Conservation (phyloP, 169 alveolate species). For the Plasmodium chabaudi region DNA sequence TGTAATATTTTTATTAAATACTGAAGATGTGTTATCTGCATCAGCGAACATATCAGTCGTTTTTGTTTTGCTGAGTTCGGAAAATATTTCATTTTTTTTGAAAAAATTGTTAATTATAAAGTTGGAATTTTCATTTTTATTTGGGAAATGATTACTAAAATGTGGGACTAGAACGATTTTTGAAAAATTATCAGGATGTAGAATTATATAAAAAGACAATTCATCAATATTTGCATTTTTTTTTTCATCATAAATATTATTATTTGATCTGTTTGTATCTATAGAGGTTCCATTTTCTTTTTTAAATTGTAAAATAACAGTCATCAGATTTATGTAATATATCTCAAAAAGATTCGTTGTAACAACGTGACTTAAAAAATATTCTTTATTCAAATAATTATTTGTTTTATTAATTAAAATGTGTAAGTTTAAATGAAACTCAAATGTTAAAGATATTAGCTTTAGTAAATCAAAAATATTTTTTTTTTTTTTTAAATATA, state of each 20-base stretch:
- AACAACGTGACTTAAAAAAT: conserved; percentile 33
- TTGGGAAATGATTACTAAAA: background rate
- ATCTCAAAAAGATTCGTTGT: conserved; percentile 1
- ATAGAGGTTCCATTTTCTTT: conserved; percentile 1
- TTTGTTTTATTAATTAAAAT: conserved; percentile 45
- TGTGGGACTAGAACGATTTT: conserved; percentile 51
- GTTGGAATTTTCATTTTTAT: background rate
- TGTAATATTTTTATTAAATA: too few species aligned
- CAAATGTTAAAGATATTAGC: conserved; percentile 59
- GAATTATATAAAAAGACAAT: conserved; percentile 30
- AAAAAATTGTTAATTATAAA: background rate
- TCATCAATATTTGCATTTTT: too few species aligned
- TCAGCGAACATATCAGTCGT: too few species aligned
- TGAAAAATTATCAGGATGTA: conserved; percentile 49
- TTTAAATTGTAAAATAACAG: conserved; percentile 20
- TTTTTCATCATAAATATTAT: too few species aligned
- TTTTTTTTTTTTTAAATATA: conserved; percentile 51
- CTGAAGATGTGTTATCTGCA: too few species aligned
- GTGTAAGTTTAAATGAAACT: conserved; percentile 47
- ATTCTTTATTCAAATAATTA: conserved; percentile 28
- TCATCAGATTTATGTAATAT: conserved; percentile 30
- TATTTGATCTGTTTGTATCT: too few species aligned
- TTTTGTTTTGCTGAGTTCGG: too few species aligned
- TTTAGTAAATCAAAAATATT: conserved; percentile 34
- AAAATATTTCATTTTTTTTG: background rate